Conservation (phyloP, 2,329 filamentous ascomycete genomes). For the Scedosporium aurantiacum region DNA sequence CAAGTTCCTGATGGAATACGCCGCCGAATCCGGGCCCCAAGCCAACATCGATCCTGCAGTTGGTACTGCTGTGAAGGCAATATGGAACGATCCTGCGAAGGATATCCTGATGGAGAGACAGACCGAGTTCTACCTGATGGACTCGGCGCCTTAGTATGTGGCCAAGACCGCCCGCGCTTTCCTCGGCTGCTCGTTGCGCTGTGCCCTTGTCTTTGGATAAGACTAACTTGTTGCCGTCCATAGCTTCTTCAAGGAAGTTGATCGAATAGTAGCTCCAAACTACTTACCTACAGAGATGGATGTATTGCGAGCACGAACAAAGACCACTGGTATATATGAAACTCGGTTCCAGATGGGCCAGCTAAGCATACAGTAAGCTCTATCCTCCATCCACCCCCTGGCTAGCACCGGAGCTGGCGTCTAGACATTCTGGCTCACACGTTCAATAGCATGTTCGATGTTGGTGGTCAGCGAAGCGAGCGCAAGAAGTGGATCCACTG, state of each 20-base stretch:
- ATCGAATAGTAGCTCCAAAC: slow-evolving; percentile 69
- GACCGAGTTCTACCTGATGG: slow-evolving; percentile 98
- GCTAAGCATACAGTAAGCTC: slow-evolving; percentile 87
- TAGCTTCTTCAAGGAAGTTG: slow-evolving; percentile 93
- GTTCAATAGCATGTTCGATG: slow-evolving; percentile 83
- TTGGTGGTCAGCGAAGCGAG: slow-evolving; percentile 92
- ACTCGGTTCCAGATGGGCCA: slow-evolving; percentile 98
- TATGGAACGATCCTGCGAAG: slow-evolving; percentile 85
- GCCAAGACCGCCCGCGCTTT: background rate
- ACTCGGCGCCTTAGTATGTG: slow-evolving; percentile 92
- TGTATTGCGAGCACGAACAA: slow-evolving; percentile 88
- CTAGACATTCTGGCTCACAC: background rate
- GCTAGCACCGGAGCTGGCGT: background rate
- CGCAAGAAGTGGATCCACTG: slow-evolving; percentile 99
- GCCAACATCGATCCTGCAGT: slow-evolving; percentile 72
- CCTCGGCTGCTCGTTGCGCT: background rate
- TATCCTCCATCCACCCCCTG: background rate
- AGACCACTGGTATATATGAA: slow-evolving; percentile 98
- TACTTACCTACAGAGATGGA: slow-evolving; percentile 93
- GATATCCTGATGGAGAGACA: slow-evolving; percentile 80
- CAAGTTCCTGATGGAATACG: slow-evolving; percentile 75
- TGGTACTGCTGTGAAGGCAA: slow-evolving; percentile 67
- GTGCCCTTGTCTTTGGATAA: background rate
- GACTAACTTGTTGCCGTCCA: background rate
- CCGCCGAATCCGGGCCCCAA: slow-evolving; percentile 81